phyloP scores from a whole-genome alignment of 768 basidiomycete species.

The Auricularia heimuer region DNA sequence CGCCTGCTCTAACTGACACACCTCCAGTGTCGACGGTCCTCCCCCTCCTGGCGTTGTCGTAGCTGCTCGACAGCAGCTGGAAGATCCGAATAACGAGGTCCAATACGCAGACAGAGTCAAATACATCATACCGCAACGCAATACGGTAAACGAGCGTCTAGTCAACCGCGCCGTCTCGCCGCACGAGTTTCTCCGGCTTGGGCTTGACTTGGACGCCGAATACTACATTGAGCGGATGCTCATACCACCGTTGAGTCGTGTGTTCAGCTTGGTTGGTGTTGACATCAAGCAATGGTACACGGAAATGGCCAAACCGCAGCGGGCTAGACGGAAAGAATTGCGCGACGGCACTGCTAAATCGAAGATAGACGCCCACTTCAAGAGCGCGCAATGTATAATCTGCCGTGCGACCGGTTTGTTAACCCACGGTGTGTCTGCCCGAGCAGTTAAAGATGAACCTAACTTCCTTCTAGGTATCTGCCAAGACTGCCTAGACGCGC shows the following conservation, averaged over 20 bases:
- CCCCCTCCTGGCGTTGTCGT: slow-evolving; percentile 91
- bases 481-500: slow-evolving; percentile 38
- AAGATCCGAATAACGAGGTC: slow-evolving; percentile 73
- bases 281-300: slow-evolving; percentile 82
- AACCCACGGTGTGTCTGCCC: slow-evolving; percentile 34
- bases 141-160: slow-evolving; percentile 51
- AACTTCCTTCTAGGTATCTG: slow-evolving; percentile 35
- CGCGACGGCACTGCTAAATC: slow-evolving; percentile 28
- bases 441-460: no score
- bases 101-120: slow-evolving; percentile 92
- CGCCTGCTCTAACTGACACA: background rate
- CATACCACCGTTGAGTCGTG: slow-evolving; percentile 81
- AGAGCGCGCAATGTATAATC: slow-evolving; percentile 55
- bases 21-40: slow-evolving; percentile 59
- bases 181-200: slow-evolving; percentile 51
- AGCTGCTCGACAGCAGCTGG: slow-evolving; percentile 60
- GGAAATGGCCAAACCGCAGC: slow-evolving; percentile 65
- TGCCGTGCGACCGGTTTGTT: slow-evolving; percentile 43
- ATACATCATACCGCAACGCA: slow-evolving; percentile 66
- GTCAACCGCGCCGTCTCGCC: slow-evolving; percentile 73
- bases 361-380: slow-evolving; percentile 66
- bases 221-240: slow-evolving; percentile 86
- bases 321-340: slow-evolving; percentile 21
- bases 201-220: slow-evolving; percentile 69
- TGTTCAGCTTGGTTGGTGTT: slow-evolving; percentile 83